phyloP scores from a whole-genome alignment of 495 filamentous ascomycete species.

The Amphirosellinia nigrospora region DNA sequence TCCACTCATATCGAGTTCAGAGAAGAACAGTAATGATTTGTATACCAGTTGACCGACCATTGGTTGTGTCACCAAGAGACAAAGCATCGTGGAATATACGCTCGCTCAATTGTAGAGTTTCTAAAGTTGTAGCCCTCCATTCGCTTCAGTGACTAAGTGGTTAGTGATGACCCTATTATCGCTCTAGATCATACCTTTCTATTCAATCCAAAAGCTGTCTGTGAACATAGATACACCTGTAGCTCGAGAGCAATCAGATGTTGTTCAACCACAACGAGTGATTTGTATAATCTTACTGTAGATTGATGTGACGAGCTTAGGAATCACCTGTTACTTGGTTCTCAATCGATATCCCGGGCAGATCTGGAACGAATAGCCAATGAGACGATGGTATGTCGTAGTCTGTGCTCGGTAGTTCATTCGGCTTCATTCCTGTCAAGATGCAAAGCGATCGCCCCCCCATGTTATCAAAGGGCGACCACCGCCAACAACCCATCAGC shows the following conservation, averaged over 20 bases:
- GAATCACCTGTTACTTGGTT: background rate
- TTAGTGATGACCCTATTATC: no score
- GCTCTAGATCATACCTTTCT: no score
- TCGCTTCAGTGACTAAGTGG: no score
- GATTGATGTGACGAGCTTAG: background rate
- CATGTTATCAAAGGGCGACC: background rate
- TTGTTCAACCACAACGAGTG: background rate
- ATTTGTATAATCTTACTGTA: slow-evolving; percentile 5
- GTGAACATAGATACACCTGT: background rate
- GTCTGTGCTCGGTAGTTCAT: background rate
- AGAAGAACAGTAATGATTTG: slow-evolving; percentile 16
- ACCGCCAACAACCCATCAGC: background rate
- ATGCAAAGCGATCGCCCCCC: background rate
- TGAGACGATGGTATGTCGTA: background rate
- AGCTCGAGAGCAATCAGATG: background rate
- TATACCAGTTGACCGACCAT: background rate
- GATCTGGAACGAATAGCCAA: background rate
- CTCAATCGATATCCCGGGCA: background rate
- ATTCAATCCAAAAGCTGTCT: background rate
- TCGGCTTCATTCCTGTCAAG: background rate
- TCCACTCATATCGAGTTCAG: background rate
- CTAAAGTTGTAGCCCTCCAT: background rate
- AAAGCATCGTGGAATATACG: background rate
- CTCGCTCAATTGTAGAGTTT: no score
- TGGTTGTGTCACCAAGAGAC: background rate